Percentiles rank a stretch among this genome's conserved stretches.
Evolutionary conservation across 768 basidiomycete species (phyloP).

Genomic region (Amanita pseudoporphyria): DNA sequence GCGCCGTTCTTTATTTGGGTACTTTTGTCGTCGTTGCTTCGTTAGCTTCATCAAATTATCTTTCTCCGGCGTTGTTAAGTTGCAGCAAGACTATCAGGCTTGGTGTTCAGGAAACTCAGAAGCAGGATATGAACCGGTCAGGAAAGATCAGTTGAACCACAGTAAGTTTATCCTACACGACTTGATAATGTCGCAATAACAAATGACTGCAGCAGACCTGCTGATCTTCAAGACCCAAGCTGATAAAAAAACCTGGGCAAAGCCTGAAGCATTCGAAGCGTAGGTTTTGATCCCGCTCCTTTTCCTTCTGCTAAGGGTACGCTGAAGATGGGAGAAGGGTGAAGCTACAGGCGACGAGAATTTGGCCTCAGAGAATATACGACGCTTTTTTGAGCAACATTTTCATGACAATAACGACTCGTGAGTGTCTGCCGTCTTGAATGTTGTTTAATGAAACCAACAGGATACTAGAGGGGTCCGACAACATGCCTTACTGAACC

Average conservation of each 20-base stretch:
- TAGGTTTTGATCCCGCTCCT: constrained; percentile 22
- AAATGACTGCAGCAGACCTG: constrained; percentile 26
- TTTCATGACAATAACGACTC: constrained; percentile 77
- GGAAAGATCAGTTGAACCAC: constrained; percentile 44
- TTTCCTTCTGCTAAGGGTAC: neutral
- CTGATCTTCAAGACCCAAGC: constrained; percentile 53
- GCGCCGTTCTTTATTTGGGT: constrained; percentile 73
- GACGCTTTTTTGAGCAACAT: constrained; percentile 77
- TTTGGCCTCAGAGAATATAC: constrained; percentile 57
- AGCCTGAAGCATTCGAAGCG: constrained; percentile 49
- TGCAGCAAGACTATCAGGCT: constrained; percentile 55
- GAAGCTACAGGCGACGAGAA: constrained; percentile 61
- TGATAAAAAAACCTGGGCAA: constrained; percentile 61
- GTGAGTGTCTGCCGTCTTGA: constrained; percentile 31
- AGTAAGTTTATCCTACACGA: constrained; percentile 20
- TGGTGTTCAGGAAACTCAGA: constrained; percentile 46
- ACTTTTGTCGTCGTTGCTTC: constrained; percentile 70
- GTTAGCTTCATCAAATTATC: constrained; percentile 71
- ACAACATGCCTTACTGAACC: constrained; percentile 69
- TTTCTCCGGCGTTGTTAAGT: constrained; percentile 56
- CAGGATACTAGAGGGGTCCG: constrained; percentile 50
- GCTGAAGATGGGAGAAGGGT: constrained; percentile 58
- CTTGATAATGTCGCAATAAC: neutral
- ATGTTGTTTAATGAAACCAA: neutral
- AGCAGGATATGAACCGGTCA: constrained; percentile 38